Percentiles rank a stretch among this genome's conserved stretches.
phyloP scores from a whole-genome alignment of 352 stramenopile genomes.

The Phytopythium vexans region DNA sequence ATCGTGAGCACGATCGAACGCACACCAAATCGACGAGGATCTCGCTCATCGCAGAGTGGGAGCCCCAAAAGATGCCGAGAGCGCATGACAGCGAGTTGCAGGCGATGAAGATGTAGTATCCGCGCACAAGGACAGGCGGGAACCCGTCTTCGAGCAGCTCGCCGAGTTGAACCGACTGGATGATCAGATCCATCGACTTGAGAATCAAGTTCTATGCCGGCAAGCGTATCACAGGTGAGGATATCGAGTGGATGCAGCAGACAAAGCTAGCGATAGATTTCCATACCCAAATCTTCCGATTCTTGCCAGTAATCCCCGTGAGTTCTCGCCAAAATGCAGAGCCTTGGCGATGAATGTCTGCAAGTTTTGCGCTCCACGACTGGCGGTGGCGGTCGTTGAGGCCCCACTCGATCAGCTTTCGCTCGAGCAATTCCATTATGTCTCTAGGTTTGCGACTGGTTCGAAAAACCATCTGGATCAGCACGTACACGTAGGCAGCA shows the following conservation, averaged over 20 bases:
- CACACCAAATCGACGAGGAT: too few relatives aligned
- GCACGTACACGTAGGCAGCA: conserved; percentile 17
- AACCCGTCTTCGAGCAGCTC: conserved; percentile 13
- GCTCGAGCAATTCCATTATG: background rate
- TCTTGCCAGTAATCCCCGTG: conserved; percentile 11
- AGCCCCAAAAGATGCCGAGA: conserved; percentile 8
- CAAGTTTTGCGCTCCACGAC: too few relatives aligned
- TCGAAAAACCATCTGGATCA: conserved; percentile 23
- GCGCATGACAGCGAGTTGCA: conserved; percentile 13
- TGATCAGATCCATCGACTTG: conserved; percentile 16
- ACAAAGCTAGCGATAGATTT: background rate
- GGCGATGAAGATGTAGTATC: conserved; percentile 14
- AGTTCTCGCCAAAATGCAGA: conserved; percentile 5
- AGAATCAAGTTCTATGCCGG: conserved; percentile 25
- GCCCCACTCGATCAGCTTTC: background rate
- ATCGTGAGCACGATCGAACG: too few relatives aligned
- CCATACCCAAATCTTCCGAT: conserved; percentile 28
- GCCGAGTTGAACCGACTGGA: conserved; percentile 17
- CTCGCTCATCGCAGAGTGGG: conserved; percentile 14
- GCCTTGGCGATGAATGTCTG: too few relatives aligned
- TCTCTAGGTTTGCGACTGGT: too few relatives aligned
- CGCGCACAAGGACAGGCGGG: conserved; percentile 10
- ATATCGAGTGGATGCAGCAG: background rate
- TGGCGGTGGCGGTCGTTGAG: background rate
- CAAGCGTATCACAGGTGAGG: conserved; percentile 7